Conservation (phyloP, 2,329 filamentous ascomycete species). For the Bipolaris zeicola region DNA sequence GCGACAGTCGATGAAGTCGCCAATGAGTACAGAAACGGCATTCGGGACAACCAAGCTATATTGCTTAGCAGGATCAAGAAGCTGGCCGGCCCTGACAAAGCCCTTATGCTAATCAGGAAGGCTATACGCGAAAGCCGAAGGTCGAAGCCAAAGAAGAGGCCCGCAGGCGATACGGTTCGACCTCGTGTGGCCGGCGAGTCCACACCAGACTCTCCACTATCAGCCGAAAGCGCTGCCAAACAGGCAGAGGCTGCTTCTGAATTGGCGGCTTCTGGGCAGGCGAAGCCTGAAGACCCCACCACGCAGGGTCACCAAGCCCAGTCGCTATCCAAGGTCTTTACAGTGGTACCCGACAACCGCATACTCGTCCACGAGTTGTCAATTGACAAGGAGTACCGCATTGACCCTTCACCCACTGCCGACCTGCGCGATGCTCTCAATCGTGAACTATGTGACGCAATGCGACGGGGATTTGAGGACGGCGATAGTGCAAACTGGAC, state of each 20-base stretch:
- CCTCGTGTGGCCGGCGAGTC: constrained; percentile 66
- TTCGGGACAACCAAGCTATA: constrained; percentile 80
- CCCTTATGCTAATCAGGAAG: constrained; percentile 74
- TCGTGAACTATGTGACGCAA: constrained; percentile 63
- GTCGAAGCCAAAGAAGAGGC: constrained; percentile 67
- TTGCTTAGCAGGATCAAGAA: constrained; percentile 80
- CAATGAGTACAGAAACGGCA: constrained; percentile 77
- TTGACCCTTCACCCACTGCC: constrained; percentile 65
- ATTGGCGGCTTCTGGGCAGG: constrained; percentile 30
- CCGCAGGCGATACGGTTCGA: constrained; percentile 68
- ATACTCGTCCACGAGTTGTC: constrained; percentile 78
- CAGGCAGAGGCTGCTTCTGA: constrained; percentile 41
- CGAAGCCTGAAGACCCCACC: constrained; percentile 14
- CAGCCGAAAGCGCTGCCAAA: constrained; percentile 45
- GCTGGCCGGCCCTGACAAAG: constrained; percentile 72
- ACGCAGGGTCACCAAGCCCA: constrained; percentile 46
- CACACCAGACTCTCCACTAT: constrained; percentile 31
- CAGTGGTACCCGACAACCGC: constrained; percentile 72
- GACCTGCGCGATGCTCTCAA: constrained; percentile 64
- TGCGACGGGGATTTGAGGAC: constrained; percentile 66
- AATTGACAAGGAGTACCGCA: constrained; percentile 77
- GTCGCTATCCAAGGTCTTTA: constrained; percentile 60
- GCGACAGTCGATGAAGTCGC: constrained; percentile 74
- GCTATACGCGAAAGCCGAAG: constrained; percentile 75
- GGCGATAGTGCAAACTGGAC: constrained; percentile 72